Evolutionary conservation across 352 stramenopile species (phyloP).

Genomic region (Aphanomyces cochlioides): DNA sequence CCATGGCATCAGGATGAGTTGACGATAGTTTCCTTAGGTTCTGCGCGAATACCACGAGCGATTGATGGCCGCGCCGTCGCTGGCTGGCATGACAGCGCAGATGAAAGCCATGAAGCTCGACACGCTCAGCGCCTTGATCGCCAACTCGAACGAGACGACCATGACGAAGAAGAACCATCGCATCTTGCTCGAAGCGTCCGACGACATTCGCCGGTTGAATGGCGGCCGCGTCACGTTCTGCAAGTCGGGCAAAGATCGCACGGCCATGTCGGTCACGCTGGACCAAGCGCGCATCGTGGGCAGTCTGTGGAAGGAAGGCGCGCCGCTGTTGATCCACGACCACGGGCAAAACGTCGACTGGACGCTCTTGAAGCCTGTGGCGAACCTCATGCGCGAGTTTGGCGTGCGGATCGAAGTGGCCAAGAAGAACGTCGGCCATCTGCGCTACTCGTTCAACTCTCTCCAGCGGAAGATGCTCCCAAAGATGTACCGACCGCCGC

Average conservation of each 20-base stretch:
- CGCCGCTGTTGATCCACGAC: slow-evolving; percentile 22
- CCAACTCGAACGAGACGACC: slow-evolving; percentile 44
- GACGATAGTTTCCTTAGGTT: not conserved
- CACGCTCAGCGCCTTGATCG: slow-evolving; percentile 14
- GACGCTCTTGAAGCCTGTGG: slow-evolving; percentile 26
- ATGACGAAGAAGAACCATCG: slow-evolving; percentile 73
- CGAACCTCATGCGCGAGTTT: slow-evolving; percentile 48
- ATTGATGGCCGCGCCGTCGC: slow-evolving; percentile 10
- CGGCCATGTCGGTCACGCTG: slow-evolving; percentile 95
- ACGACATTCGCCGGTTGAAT: slow-evolving; percentile 87
- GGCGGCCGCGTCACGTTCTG: slow-evolving; percentile 94
- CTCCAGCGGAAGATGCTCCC: slow-evolving; percentile 83
- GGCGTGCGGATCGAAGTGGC: slow-evolving; percentile 71
- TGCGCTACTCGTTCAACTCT: slow-evolving; percentile 81
- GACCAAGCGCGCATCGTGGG: slow-evolving; percentile 79
- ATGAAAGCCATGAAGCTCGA: slow-evolving; percentile 22
- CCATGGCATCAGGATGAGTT: slow-evolving; percentile 40
- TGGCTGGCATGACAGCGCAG: slow-evolving; percentile 14
- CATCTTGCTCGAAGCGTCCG: slow-evolving; percentile 76
- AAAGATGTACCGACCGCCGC: slow-evolving; percentile 43
- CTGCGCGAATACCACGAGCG: slow-evolving; percentile 19
- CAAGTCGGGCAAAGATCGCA: slow-evolving; percentile 98
- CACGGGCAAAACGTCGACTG: slow-evolving; percentile 13
- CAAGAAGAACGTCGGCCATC: slow-evolving; percentile 83
- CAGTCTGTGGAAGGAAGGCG: slow-evolving; percentile 17